A percentile compares a stretch with the other conserved stretches of the same genome.
Conservation (phyloP, 2,329 filamentous ascomycete species). For the Penicillium sp. region DNA sequence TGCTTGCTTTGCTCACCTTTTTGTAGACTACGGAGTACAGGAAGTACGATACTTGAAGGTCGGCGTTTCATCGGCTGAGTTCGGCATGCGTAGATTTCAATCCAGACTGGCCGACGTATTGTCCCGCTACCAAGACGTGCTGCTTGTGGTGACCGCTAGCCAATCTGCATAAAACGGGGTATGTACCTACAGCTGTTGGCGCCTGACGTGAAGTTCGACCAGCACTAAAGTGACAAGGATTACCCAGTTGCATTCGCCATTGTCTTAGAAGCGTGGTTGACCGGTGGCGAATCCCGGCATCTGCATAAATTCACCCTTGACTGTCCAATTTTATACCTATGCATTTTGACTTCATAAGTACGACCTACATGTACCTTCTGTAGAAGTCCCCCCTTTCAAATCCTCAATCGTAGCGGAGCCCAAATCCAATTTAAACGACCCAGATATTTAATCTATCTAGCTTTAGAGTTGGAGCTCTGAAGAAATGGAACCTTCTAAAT, state of each 20-base stretch:
- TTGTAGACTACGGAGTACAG: too few relatives aligned
- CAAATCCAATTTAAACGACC: background rate
- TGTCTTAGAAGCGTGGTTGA: constrained; percentile 15
- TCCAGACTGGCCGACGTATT: constrained; percentile 10
- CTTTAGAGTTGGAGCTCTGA: background rate
- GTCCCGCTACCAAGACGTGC: constrained; percentile 11
- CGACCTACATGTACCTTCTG: background rate
- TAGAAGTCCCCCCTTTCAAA: background rate
- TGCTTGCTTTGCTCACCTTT: background rate
- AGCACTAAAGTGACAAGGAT: background rate
- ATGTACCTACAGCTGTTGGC: constrained; percentile 14
- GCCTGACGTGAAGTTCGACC: background rate
- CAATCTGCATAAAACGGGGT: constrained; percentile 8
- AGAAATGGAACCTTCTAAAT: background rate
- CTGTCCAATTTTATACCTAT: too few relatives aligned
- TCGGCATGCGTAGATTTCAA: constrained; percentile 11
- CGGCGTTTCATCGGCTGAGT: background rate
- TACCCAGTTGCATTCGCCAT: constrained; percentile 11
- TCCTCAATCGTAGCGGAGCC: too few relatives aligned
- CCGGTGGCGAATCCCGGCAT: constrained; percentile 12
- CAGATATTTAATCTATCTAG: background rate
- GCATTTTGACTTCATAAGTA: background rate
- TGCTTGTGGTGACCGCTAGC: constrained; percentile 1
- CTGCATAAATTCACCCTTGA: constrained; percentile 2
- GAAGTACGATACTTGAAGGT: background rate